A percentile compares a stretch with the other conserved stretches of the same genome.
These are phyloP conservation scores for Pseudisothecium myosuroides DNA, from an alignment of 225 moss, liverwort and hornwort genomes.

Conservation along the genomic window DNA sequence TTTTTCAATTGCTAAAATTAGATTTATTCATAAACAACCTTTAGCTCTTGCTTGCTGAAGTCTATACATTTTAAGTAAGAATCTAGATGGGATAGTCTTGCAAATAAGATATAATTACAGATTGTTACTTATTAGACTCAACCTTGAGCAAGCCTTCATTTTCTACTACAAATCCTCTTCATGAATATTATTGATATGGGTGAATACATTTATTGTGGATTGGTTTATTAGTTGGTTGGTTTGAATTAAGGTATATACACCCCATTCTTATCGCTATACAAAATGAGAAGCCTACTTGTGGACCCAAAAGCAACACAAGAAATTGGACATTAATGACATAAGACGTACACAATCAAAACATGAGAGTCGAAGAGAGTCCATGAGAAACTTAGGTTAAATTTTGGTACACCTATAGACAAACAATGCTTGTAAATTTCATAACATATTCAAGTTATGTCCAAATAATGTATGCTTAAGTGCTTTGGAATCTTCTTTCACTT, in stretches of 20 bases:
- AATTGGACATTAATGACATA: background rate
- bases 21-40: accelerated
- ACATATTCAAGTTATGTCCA: background rate
- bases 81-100: background rate
- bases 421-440: background rate
- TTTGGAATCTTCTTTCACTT: background rate
- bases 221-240: background rate
- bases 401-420: background rate
- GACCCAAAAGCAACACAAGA: background rate
- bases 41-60: background rate
- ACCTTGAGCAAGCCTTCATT: background rate
- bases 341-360: background rate
- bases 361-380: accelerated
- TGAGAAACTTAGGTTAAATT: background rate
- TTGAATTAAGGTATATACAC: no score
- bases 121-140: background rate
- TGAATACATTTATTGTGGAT: background rate
- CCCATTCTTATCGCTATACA: accelerated
- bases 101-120: accelerated
- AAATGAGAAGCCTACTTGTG: accelerated
- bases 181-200: accelerated
- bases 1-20: background rate
- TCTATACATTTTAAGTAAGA: background rate
- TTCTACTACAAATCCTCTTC: accelerated
- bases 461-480: no score